Conservation (phyloP, 1,139 yeast genomes). For the Geotrichum aggregatum region DNA sequence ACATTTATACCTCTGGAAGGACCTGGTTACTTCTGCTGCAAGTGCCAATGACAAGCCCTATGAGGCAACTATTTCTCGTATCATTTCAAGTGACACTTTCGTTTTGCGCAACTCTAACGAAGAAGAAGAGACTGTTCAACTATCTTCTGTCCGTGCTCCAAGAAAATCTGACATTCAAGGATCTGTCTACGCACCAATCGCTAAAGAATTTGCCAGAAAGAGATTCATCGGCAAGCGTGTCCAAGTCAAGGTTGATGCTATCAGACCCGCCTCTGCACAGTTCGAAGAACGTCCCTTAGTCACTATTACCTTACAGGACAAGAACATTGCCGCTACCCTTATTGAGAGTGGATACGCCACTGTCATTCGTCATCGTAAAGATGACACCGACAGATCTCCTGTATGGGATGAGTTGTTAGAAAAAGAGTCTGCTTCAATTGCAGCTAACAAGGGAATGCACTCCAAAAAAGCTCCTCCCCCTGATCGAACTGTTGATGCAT, state of each 20-base stretch:
- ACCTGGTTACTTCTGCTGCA: constrained; percentile 33
- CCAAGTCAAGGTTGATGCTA: constrained; percentile 57
- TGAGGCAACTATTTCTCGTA: constrained; percentile 54
- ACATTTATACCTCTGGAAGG: constrained; percentile 62
- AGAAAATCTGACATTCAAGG: constrained; percentile 53
- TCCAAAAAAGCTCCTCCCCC: constrained; percentile 55
- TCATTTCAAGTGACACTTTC: constrained; percentile 67
- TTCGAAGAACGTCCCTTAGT: constrained; percentile 66
- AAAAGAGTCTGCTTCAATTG: constrained; percentile 59
- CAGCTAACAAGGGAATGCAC: constrained; percentile 58
- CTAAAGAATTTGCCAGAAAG: constrained; percentile 69
- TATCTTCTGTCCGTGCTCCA: constrained; percentile 73
- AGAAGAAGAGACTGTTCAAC: constrained; percentile 52
- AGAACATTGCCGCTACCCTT: constrained; percentile 59
- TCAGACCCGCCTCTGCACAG: constrained; percentile 60
- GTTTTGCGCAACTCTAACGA: constrained; percentile 47
- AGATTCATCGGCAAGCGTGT: constrained; percentile 68
- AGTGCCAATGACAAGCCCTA: constrained; percentile 44
- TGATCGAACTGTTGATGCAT: constrained; percentile 70
- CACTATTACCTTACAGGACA: constrained; percentile 48
- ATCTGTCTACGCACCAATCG: constrained; percentile 56
- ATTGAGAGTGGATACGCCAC: constrained; percentile 68
- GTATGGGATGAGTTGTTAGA: constrained; percentile 77
- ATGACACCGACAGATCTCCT: constrained; percentile 62
- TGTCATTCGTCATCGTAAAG: constrained; percentile 75